Evolutionary conservation across 345 rosid genomes (phyloP).

Genomic region (Lepidium aucheri): DNA sequence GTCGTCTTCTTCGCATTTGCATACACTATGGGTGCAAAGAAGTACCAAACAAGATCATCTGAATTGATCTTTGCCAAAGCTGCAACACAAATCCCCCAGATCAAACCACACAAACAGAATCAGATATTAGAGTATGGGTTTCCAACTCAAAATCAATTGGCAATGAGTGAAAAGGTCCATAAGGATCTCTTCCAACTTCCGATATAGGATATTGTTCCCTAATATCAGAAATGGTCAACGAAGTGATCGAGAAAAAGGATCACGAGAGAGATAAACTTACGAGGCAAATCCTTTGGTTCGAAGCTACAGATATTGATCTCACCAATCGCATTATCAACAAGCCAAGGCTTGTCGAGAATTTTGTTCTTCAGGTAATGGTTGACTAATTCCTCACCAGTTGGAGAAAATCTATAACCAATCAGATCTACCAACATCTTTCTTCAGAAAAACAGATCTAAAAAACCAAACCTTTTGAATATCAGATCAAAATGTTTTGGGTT

Average conservation of each 20-base stretch:
- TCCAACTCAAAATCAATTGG: too few species aligned
- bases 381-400: slow-evolving; percentile 16
- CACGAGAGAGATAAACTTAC: slow-evolving; percentile 5
- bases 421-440: background rate
- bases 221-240: background rate
- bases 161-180: too few species aligned
- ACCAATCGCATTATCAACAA: background rate
- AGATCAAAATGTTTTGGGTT: too few species aligned
- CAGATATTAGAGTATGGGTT: too few species aligned
- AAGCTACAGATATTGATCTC: slow-evolving; percentile 15
- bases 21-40: slow-evolving; percentile 21
- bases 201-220: too few species aligned
- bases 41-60: slow-evolving; percentile 29
- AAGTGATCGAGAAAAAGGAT: background rate
- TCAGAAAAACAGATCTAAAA: background rate
- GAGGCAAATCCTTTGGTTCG: slow-evolving; percentile 26
- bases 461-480: background rate
- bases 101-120: too few species aligned
- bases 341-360: slow-evolving; percentile 1
- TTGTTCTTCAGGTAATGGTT: slow-evolving; percentile 21
- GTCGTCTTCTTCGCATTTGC: background rate
- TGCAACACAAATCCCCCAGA: background rate
- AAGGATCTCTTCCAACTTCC: too few species aligned
- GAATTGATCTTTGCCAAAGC: slow-evolving; percentile 6
- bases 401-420: slow-evolving; percentile 15